Evolutionary conservation across 208 protist genomes (phyloP).

Genomic region (Acanthamoeba culbertsoni): DNA sequence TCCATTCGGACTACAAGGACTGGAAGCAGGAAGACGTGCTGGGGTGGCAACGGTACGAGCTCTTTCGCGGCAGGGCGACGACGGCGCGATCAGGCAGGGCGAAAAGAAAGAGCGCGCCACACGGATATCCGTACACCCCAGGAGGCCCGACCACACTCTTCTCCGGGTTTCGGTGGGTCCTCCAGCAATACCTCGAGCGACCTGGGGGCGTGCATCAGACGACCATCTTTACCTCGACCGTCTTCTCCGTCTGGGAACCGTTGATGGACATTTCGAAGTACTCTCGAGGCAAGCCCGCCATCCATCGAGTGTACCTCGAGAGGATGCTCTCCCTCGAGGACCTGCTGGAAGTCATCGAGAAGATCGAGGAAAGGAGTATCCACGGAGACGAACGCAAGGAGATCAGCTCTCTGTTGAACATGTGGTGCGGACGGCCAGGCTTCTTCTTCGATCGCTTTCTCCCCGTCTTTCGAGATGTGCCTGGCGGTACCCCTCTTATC

Average conservation of each 20-base stretch:
- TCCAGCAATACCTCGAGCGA: background rate
- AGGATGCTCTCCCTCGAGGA: background rate
- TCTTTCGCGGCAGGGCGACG: background rate
- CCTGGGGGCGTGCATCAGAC: background rate
- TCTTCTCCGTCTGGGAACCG: constrained; percentile 47
- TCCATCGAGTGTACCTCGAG: background rate
- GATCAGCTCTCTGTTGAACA: background rate
- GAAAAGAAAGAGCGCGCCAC: background rate
- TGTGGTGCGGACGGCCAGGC: constrained; percentile 19
- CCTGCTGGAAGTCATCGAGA: background rate
- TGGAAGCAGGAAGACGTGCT: background rate
- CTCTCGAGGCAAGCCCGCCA: background rate
- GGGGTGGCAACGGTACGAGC: background rate
- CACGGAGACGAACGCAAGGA: background rate
- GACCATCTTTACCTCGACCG: constrained; percentile 6
- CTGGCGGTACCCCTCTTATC: background rate
- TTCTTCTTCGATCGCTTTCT: constrained; percentile 50
- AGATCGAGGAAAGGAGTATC: background rate
- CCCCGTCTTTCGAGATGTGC: background rate
- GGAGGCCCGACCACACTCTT: constrained; percentile 34
- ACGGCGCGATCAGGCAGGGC: no score
- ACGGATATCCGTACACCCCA: background rate
- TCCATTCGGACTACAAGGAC: background rate
- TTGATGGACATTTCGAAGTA: background rate
- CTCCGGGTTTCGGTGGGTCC: constrained; percentile 48